Base-by-base conservation (phyloP, 306 rosid genomes). In the Arachis hypogaea region DNA sequence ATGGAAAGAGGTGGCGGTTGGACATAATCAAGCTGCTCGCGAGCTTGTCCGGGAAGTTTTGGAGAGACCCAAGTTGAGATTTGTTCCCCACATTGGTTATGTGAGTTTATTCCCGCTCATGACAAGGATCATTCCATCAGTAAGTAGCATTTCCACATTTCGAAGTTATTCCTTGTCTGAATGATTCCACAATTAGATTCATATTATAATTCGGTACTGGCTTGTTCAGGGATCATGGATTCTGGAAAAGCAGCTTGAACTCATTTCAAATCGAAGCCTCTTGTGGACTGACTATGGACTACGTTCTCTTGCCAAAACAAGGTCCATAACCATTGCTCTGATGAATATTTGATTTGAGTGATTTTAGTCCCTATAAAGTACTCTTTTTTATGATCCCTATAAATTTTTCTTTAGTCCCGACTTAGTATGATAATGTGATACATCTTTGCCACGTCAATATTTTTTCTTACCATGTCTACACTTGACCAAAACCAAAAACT, bases 291-390 rank as follows among this genome's bases (percentile, higher is more conserved):
- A 94, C 79, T 90, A 85, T 83, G 99, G 99, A 63, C 86, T 94
- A n/a, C 96, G 95, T 12, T 94, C 99, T 73, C 97, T 94, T 71
- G 83, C 96, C 81, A 94, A 86, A 84, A 85, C 94, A 81, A 90
- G 98, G 98, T 86, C 66, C 80, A 60, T 57, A 28, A 28, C 55
- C 79, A 50, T 33, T 62, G 65, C 52, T 68, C 63, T 16, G 72
- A 16, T 57, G 22, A 72, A 30, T 59, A 36, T 63, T 69, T 40
- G 2, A 18, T 47, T 47, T 50, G 56, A 11, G 33, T 52, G 38
- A 4, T 33, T 33, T 33, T 33, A 33, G 38, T 33, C 4, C 38
- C 2, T 33, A 33, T 33, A 33, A 33, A 33, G 4, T 33, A 4
- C 38, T 33, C 38, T 4, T 2, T 33, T 4, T 33, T 33, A 2